These are phyloP conservation scores for Backusella psychrophila DNA, from an alignment of 192 early-diverging fungal genomes.

Conservation along the genomic window DNA sequence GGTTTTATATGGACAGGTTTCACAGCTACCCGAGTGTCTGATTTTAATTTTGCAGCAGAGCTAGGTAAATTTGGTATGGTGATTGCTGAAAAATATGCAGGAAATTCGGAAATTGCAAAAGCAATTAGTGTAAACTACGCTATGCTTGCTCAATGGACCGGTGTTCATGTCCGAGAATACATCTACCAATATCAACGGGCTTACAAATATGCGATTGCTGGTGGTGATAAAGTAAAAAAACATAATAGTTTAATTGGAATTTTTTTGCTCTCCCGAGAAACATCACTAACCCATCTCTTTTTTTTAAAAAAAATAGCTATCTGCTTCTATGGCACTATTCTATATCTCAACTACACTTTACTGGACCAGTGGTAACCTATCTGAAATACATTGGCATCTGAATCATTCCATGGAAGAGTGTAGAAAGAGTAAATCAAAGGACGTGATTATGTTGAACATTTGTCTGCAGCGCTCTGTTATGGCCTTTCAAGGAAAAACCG, in stretches of 20 bases:
- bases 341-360: constrained; percentile 14
- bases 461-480: constrained; percentile 12
- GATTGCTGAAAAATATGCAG: constrained; percentile 20
- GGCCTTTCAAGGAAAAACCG: constrained; percentile 24
- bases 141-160: constrained; percentile 26
- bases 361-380: constrained; percentile 20
- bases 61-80: constrained; percentile 20
- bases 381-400: constrained; percentile 17
- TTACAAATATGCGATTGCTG: constrained; percentile 26
- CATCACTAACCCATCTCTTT: too few species aligned
- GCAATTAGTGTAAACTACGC: constrained; percentile 12
- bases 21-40: constrained; percentile 6
- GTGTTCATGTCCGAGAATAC: constrained; percentile 15
- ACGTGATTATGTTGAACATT: constrained; percentile 10
- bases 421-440: not conserved
- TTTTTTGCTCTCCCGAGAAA: not conserved
- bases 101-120: constrained; percentile 26
- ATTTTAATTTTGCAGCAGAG: constrained; percentile 9
- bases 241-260: not conserved
- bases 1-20: constrained; percentile 22
- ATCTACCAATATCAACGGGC: constrained; percentile 22
- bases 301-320: constrained; percentile 5
- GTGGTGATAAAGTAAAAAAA: constrained; percentile 24
- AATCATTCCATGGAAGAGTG: constrained; percentile 21
- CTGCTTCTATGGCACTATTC: constrained; percentile 22